Percentiles rank a stretch among this genome's conserved stretches.
These are phyloP conservation scores for Russula lepida DNA, from an alignment of 768 basidiomycete species.

Conservation along the genomic window DNA sequence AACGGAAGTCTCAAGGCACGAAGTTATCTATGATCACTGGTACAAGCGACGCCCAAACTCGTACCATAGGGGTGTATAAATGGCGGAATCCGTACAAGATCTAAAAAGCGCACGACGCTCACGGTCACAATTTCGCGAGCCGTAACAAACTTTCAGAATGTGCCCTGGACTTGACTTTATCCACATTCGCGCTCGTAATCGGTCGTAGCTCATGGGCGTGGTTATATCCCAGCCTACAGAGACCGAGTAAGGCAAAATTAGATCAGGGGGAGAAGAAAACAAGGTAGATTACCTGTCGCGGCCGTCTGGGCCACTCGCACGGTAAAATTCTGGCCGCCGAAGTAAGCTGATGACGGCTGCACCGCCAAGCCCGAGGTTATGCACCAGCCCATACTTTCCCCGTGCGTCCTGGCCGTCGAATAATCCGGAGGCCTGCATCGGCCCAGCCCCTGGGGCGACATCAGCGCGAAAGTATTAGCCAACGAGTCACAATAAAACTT, in stretches of 20 bases:
- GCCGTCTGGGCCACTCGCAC: conserved; percentile 58
- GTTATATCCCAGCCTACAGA: conserved; percentile 60
- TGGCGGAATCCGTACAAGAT: too few species aligned
- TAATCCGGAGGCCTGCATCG: conserved; percentile 71
- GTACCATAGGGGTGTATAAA: too few species aligned
- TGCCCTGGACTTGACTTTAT: conserved; percentile 68
- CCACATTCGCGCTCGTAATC: conserved; percentile 54
- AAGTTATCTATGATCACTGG: too few species aligned
- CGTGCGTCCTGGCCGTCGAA: conserved; percentile 54
- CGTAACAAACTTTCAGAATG: conserved; percentile 39
- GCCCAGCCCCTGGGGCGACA: conserved; percentile 58
- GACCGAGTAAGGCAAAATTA: background rate
- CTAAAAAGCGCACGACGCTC: background rate
- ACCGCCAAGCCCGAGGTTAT: conserved; percentile 78
- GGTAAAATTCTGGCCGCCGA: conserved; percentile 70
- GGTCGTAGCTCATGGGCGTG: conserved; percentile 61
- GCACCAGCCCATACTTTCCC: conserved; percentile 73
- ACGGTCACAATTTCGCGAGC: conserved; percentile 33
- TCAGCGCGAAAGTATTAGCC: background rate
- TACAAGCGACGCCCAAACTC: too few species aligned
- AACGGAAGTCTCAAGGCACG: too few species aligned
- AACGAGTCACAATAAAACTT: background rate
- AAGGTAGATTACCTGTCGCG: conserved; percentile 41
- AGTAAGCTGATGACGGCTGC: conserved; percentile 71
- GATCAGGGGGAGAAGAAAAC: background rate